phyloP scores from a whole-genome alignment of 768 basidiomycete species.

The Hortiboletus flavorubellus region DNA sequence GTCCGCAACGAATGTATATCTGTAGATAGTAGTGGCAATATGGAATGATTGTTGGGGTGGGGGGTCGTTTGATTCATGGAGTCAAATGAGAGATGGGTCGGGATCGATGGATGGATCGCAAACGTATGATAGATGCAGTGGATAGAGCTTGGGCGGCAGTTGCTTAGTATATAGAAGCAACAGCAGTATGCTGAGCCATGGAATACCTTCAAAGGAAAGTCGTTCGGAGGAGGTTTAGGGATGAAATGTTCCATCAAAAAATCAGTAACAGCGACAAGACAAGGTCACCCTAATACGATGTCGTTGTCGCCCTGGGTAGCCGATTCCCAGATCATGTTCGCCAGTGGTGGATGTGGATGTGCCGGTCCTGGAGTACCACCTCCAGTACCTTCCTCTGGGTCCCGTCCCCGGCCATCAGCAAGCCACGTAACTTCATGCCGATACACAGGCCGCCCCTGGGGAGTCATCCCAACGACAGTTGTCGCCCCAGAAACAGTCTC shows the following conservation, averaged over 20 bases:
- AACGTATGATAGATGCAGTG: conserved; percentile 4
- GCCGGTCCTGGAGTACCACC: conserved; percentile 19
- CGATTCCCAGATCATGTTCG: conserved; percentile 29
- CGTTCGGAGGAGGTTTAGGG: not conserved
- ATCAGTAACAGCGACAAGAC: conserved; percentile 2
- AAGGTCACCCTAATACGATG: conserved; percentile 28
- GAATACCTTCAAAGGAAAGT: conserved; percentile 4
- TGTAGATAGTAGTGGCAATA: conserved; percentile 17
- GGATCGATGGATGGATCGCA: conserved; percentile 2
- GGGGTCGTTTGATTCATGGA: not conserved
- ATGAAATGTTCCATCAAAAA: not conserved
- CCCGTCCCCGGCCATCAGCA: conserved; percentile 18
- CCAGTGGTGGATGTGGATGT: conserved; percentile 18
- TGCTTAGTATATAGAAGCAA: conserved; percentile 1
- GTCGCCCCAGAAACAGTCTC: conserved; percentile 34
- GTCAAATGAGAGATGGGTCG: not conserved
- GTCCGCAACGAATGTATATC: conserved; percentile 13
- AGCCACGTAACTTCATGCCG: conserved; percentile 30
- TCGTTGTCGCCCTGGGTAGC: conserved; percentile 28
- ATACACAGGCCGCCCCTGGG: conserved; percentile 27
- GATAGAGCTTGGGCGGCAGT: not conserved
- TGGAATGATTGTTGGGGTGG: not conserved
- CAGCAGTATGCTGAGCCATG: conserved; percentile 1
- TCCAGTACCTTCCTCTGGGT: conserved; percentile 17
- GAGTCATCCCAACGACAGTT: conserved; percentile 25